phyloP scores from a whole-genome alignment of 108 stramenopile species.

The Schizochytrium sp. region DNA sequence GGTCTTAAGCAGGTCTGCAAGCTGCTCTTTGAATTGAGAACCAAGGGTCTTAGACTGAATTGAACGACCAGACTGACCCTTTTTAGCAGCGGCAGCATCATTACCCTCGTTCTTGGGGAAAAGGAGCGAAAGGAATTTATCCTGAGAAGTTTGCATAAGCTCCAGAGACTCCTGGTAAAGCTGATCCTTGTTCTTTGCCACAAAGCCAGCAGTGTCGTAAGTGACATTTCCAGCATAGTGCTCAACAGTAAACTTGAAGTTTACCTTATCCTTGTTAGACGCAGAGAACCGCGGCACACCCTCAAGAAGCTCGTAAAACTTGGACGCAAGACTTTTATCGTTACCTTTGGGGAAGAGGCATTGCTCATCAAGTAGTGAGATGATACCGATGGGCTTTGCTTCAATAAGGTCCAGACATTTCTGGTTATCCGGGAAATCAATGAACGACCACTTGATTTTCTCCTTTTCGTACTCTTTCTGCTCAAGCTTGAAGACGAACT shows the following conservation, averaged over 20 bases:
- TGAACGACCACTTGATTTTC: slow-evolving; percentile 76
- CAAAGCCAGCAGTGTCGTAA: slow-evolving; percentile 92
- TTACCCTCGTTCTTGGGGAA: slow-evolving; percentile 64
- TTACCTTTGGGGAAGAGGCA: slow-evolving; percentile 74
- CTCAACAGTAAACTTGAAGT: slow-evolving; percentile 84
- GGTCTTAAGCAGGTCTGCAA: slow-evolving; percentile 75
- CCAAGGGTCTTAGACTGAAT: slow-evolving; percentile 79
- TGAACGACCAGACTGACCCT: neutral
- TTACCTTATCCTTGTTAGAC: slow-evolving; percentile 77
- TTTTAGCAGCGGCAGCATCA: neutral
- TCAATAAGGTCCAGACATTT: slow-evolving; percentile 95
- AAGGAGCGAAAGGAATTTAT: slow-evolving; percentile 82
- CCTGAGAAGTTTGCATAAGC: slow-evolving; percentile 86
- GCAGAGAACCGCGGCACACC: slow-evolving; percentile 77
- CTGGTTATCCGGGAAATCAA: slow-evolving; percentile 95
- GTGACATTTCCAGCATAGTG: slow-evolving; percentile 96
- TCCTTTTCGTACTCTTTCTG: slow-evolving; percentile 89
- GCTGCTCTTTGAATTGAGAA: slow-evolving; percentile 86
- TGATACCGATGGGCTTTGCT: slow-evolving; percentile 72
- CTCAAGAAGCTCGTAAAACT: slow-evolving; percentile 73
- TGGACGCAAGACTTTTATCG: slow-evolving; percentile 70
- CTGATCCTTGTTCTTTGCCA: slow-evolving; percentile 98
- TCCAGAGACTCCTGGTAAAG: slow-evolving; percentile 88
- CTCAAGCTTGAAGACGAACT: slow-evolving; percentile 93
- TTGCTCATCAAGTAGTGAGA: slow-evolving; percentile 76